Evolutionary conservation across 2,329 filamentous ascomycete genomes (phyloP).

Genomic region (Colletotrichum tabaci): DNA sequence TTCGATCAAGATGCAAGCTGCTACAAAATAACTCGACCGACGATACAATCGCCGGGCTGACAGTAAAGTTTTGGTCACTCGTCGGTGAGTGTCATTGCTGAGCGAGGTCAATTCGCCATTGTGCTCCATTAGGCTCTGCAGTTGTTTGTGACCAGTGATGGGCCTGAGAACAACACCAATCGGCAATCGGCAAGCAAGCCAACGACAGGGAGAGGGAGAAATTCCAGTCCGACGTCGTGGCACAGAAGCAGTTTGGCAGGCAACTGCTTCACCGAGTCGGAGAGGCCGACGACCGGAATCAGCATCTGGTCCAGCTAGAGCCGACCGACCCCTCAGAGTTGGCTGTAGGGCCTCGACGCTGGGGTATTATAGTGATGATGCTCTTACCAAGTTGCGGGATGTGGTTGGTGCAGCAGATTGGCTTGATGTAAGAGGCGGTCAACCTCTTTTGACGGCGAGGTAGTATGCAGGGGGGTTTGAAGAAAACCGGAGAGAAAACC

Average conservation of each 20-base stretch:
- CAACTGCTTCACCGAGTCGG: background rate
- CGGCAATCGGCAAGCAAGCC: background rate
- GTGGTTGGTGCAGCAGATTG: background rate
- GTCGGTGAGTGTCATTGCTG: background rate
- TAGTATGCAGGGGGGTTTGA: too few relatives aligned
- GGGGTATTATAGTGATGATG: background rate
- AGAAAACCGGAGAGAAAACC: too few relatives aligned
- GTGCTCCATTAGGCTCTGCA: background rate
- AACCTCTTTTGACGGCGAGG: background rate
- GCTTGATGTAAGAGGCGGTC: background rate
- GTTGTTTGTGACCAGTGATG: background rate
- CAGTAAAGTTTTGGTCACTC: background rate
- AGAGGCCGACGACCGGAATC: background rate
- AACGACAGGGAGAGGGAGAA: background rate
- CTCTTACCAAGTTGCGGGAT: background rate
- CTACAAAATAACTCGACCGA: background rate
- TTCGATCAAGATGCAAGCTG: constrained; percentile 2
- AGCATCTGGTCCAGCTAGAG: background rate
- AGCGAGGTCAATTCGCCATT: background rate
- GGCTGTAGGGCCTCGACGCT: background rate
- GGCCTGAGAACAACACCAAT: background rate
- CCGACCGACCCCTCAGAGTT: background rate
- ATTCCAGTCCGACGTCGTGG: background rate
- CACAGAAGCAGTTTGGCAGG: background rate
- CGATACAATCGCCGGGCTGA: background rate